Evolutionary conservation across 2,329 filamentous ascomycete species (phyloP), one percentile per base, ranked within the genome.

Genomic region (Aspergillus sp.): DNA sequence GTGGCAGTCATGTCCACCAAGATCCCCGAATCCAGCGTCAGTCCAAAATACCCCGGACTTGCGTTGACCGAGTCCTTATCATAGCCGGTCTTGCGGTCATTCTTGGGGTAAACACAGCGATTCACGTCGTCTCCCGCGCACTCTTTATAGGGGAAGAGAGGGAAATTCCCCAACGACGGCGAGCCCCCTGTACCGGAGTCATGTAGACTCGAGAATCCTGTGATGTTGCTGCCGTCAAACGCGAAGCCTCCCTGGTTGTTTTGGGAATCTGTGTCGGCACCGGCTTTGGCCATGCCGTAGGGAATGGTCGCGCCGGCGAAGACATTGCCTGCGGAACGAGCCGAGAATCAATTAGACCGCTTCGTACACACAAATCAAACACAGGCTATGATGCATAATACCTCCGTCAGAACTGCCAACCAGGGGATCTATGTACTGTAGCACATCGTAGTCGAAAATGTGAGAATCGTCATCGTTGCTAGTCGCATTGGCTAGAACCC

Each of bases 151-250:
- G 84, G 76, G 54, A 88, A 88, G 1, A 88, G 68, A 1, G 85
- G 80, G 46, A 88, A 88, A 58, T 86, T 86, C 4, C 85, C 85
- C 1, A 88, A 69, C 4, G 82, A 86, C 0, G 83, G 81, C 7
- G 65, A 58, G 32, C 69, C 71, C 44, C 73, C 73, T 40, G 73
- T 76, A 7, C 74, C 74, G 9, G 66, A 71, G 54, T 77, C 74
- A 48, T 77, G 75, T 65, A 76, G 68, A 6, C 67, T 62, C 6
- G 64, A 68, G 58, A 79, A 79, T 7, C 76, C 76, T 7, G 72
- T 73, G 42, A 79, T 65, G 35, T 65, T 70, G 47, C 70, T 73
- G 10, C 70, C 73, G 51, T 79, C 76, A 1, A 70, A 72, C 5
- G 76, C 70, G 56, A 78, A 80, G 1, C 77, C 77, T 40, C 76